Percentiles rank a stretch among this genome's conserved stretches.
Evolutionary conservation across 306 rosid species (phyloP).

Genomic region (Cucumis melo): DNA sequence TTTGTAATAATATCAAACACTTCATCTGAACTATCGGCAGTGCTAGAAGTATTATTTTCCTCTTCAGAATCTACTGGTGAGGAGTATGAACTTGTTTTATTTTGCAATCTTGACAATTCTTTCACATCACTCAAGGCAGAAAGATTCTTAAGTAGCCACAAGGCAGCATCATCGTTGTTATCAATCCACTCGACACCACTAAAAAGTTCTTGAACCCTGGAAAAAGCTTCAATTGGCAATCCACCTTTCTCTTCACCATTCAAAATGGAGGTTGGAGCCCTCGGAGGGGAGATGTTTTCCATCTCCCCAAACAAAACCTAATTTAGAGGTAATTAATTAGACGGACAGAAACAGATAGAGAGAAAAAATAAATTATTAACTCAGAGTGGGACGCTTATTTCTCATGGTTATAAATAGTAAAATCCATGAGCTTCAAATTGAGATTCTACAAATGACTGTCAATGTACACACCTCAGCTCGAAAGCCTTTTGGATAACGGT

Average conservation of each 20-base stretch:
- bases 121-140: conserved; percentile 59
- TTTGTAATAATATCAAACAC: conserved; percentile 55
- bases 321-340: not conserved
- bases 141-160: conserved; percentile 87
- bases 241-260: conserved; percentile 97
- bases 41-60: conserved; percentile 74
- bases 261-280: conserved; percentile 59
- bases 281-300: conserved; percentile 65
- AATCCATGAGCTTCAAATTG: not conserved
- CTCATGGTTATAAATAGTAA: not conserved
- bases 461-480: conserved; percentile 67
- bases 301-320: conserved; percentile 96
- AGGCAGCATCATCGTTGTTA: conserved; percentile 73
- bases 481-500: conserved; percentile 77
- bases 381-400: not conserved
- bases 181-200: conserved; percentile 88
- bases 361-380: not conserved
- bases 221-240: conserved; percentile 90
- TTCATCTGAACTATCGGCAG: conserved; percentile 94
- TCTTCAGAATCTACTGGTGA: conserved; percentile 92
- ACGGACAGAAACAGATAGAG: not conserved
- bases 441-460: conserved; percentile 6
- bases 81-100: conserved; percentile 54
- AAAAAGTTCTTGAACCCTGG: conserved; percentile 93
- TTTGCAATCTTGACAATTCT: conserved; percentile 70